Base-by-base conservation (phyloP, 2,329 filamentous ascomycete species). In the Stemphylium lycopersici region DNA sequence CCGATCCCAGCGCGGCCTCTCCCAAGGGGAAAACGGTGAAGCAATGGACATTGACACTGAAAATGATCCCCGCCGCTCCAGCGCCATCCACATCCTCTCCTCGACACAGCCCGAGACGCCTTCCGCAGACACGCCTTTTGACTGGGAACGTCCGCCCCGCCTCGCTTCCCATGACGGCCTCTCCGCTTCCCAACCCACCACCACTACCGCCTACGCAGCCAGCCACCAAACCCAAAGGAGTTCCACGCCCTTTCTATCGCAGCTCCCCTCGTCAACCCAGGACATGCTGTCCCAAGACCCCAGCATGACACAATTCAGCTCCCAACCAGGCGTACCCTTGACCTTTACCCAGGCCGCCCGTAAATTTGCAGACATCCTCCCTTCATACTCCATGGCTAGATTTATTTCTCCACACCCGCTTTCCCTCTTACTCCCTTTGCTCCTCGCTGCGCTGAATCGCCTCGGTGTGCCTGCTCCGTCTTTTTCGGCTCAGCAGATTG, bases 311-410 rank as follows among this genome's bases (percentile, higher is more conserved):
- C 95, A 98, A 73, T 98, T 98, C 81, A 90, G 90, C 4, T 83
- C 88, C 45, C 87, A 83, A 3, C 92, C 91, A 0, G 84, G 87
- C 5, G 87, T 96, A 0, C 91, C 93, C 0, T 79, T 96, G 57
- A 90, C 87, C 39, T 84, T 96, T 36, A 99, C 95, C 0, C 95
- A 99, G 75, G 89, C 89, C 58, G 95, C 95, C 3, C 89, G 90
- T 26, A 86, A 84, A 39, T 99, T 98, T 81, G 85, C 86, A 61
- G 95, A 99, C 73, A 96, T 99, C 65, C 86, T 97, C 38, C 96
- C 95, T 0, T 82, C 89, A 6, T 90, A 96, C 72, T 87, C 90
- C 0, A 85, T 99, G 58, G 93, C 93, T 6, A 89, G 93, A 52
- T 99, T 99, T 82, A 93, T 95, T 77, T 97, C 93, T 0, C 85